Base-by-base conservation (phyloP, 768 basidiomycete species). In the Kwoniella sp. region DNA sequence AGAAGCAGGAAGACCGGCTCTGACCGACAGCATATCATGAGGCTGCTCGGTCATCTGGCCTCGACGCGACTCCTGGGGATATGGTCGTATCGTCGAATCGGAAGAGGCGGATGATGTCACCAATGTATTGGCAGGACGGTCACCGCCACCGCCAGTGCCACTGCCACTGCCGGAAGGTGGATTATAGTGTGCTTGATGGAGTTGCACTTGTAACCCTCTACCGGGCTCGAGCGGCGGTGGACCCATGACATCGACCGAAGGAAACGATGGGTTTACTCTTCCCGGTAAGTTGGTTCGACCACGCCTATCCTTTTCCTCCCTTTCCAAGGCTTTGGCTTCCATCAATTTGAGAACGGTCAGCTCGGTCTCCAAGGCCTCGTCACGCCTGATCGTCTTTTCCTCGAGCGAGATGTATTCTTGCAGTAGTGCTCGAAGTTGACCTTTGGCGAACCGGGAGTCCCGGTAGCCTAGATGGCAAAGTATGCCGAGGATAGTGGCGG, bases 401-500 rank as follows among this genome's bases (percentile, higher is more conserved):
- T 72, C 65, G 17, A 64, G 54, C 1, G 31, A 31, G 30, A 72
- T 64, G 45, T 72, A 72, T 20, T 45, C 30, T 30, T 67, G 54
- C 5, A 72, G 58, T 4, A 64, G 34, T 0, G 34, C 17, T 23
- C 63, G n/a, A 17, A 72, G 55, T 22, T 61, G 30, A 2, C 37
- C 38, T 63, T 34, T 34, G 25, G 28, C n/a, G 61, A 53, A 50
- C 26, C 56, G 55, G n/a, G 48, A 4, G 41, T 58, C 29, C 31
- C 53, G n/a, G 50, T 61, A 54, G 20, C 56, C 41, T 20, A 65
- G 41, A 64, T 61, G 59, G 28, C 69, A 68, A 7, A 70, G 61
- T 26, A 65, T 68, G 17, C 69, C 69, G 26, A 73, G 25, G n/a
- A 73, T 65, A 26, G 69, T 68, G 17, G 69, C 69, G 20, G 69